Conservation (phyloP, 345 rosid genomes). For the Corchorus olitorius region DNA sequence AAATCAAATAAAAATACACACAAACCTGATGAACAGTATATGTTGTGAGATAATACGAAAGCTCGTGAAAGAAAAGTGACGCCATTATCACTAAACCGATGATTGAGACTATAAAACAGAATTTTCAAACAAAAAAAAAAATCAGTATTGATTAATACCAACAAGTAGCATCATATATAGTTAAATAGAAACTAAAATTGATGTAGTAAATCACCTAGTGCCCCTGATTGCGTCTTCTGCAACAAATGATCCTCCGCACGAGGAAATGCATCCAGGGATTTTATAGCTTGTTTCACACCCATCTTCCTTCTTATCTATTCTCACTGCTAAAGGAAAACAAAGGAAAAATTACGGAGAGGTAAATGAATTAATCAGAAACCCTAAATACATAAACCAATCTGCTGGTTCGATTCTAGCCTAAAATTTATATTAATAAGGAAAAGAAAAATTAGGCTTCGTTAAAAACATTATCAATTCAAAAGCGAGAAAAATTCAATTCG, state of each 20-base stretch:
- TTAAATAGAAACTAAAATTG: slow-evolving; percentile 2
- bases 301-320: slow-evolving; percentile 32
- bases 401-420: background rate
- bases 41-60: slow-evolving; percentile 72
- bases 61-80: slow-evolving; percentile 86
- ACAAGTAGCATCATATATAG: slow-evolving; percentile 9
- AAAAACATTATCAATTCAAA: background rate
- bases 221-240: slow-evolving; percentile 95
- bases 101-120: slow-evolving; percentile 65
- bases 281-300: slow-evolving; percentile 83
- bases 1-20: background rate
- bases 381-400: background rate
- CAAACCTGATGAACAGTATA: slow-evolving; percentile 91
- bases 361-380: background rate
- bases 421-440: no score
- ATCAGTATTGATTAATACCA: background rate
- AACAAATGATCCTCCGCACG: slow-evolving; percentile 95
- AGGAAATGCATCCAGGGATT: slow-evolving; percentile 91
- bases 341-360: background rate
- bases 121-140: background rate
- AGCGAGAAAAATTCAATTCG: background rate
- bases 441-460: background rate
- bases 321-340: background rate
- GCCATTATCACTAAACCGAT: slow-evolving; percentile 86
- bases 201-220: slow-evolving; percentile 47